phyloP scores from a whole-genome alignment of 257 asterid genomes.

The Fraxinus americana region DNA sequence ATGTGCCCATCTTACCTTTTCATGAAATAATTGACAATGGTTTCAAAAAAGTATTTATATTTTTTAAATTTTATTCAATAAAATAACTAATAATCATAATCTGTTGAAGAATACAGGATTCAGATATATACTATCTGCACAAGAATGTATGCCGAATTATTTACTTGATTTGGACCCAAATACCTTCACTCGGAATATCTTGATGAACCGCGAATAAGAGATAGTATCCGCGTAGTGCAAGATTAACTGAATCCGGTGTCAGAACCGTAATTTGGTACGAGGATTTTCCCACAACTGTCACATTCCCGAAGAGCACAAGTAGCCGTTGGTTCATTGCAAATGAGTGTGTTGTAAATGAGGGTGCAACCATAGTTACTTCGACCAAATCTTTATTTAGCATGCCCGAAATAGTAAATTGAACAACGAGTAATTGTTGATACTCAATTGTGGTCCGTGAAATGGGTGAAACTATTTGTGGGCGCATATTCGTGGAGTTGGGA shows the following conservation, averaged over 20 bases:
- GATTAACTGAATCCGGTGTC: constrained; percentile 14
- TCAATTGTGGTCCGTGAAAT: neutral
- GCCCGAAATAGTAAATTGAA: constrained; percentile 17
- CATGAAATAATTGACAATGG: neutral
- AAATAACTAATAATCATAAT: neutral
- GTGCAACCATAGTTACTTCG: constrained; percentile 31
- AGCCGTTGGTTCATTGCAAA: constrained; percentile 35
- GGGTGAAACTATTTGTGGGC: constrained; percentile 26
- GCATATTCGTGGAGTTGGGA: neutral
- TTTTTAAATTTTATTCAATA: neutral
- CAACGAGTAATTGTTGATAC: neutral
- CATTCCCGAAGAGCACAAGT: constrained; percentile 21
- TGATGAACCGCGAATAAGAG: constrained; percentile 24
- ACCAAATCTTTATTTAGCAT: constrained; percentile 1
- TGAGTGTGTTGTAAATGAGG: constrained; percentile 34
- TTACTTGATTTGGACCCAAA: constrained; percentile 20
- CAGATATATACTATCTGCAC: neutral
- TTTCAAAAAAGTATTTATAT: too few species aligned
- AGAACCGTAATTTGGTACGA: neutral
- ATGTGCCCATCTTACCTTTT: too few species aligned
- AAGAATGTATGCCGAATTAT: neutral
- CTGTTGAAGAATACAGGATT: neutral
- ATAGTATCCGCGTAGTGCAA: constrained; percentile 15
- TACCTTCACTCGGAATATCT: constrained; percentile 15
- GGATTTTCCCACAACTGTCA: constrained; percentile 5